These are phyloP conservation scores for Echeveria elegans DNA, from an alignment of 164 flowering plant genomes.

Conservation along the genomic window DNA sequence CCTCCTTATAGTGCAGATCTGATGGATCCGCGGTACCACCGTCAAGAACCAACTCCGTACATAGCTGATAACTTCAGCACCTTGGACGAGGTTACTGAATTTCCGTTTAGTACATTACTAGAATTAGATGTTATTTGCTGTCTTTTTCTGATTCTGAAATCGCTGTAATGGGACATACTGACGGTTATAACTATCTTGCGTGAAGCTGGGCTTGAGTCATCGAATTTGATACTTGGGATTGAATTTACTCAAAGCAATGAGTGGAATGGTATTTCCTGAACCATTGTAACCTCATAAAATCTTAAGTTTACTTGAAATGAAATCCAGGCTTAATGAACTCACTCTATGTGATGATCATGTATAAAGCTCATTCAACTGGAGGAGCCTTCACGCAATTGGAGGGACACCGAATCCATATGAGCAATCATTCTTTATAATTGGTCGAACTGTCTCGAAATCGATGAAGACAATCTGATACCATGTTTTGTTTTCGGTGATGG, in stretches of 20 bases:
- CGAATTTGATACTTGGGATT: conserved; percentile 79
- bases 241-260: conserved; percentile 97
- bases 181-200: conserved; percentile 60
- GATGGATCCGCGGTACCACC: conserved; percentile 9
- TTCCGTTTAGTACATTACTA: not conserved
- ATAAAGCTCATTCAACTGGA: conserved; percentile 52
- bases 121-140: not conserved
- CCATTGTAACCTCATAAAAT: no score
- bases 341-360: conserved; percentile 22
- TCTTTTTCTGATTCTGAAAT: conserved; percentile 12
- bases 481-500: conserved; percentile 99
- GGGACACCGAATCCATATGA: conserved; percentile 72
- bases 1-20: conserved; percentile 16
- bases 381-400: conserved; percentile 71
- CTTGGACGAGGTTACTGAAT: conserved; percentile 30
- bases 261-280: conserved; percentile 55
- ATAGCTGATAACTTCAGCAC: conserved; percentile 39
- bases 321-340: no score
- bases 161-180: not conserved
- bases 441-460: conserved; percentile 81
- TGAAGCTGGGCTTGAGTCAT: conserved; percentile 88
- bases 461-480: conserved; percentile 87
- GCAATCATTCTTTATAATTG: conserved; percentile 88
- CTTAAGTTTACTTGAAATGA: no score
- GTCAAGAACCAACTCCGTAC: conserved; percentile 11